These are phyloP conservation scores for Madurella fahalii DNA, from an alignment of 2,329 filamentous ascomycete species.

Conservation along the genomic window DNA sequence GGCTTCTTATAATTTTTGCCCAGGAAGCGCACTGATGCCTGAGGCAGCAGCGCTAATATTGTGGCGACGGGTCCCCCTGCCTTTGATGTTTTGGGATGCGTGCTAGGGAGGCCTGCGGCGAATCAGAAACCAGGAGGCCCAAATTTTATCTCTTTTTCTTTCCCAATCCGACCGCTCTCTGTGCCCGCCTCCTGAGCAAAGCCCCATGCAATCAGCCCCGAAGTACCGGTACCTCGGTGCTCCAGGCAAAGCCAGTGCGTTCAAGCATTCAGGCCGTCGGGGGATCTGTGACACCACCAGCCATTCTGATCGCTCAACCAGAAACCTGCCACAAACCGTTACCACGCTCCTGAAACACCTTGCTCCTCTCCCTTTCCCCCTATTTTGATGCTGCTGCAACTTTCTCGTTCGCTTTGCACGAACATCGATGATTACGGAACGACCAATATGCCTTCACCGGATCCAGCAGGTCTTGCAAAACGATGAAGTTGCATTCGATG, in stretches of 20 bases:
- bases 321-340: conserved; percentile 5
- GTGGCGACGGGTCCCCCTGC: conserved; percentile 42
- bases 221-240: conserved; percentile 23
- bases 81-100: conserved; percentile 36
- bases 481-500: neutral
- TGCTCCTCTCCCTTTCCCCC: neutral
- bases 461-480: neutral
- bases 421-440: neutral
- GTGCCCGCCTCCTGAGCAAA: conserved; percentile 16
- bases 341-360: conserved; percentile 16
- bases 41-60: conserved; percentile 40
- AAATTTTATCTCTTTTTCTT: conserved; percentile 41
- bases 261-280: conserved; percentile 5
- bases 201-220: conserved; percentile 8
- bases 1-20: conserved; percentile 54
- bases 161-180: conserved; percentile 25
- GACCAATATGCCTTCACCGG: neutral
- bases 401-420: neutral
- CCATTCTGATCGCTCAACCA: conserved; percentile 9
- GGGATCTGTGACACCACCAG: conserved; percentile 1
- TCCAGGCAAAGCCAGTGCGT: conserved; percentile 9
- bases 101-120: conserved; percentile 33
- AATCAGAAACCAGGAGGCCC: conserved; percentile 35
- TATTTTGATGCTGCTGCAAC: conserved; percentile 1
- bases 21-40: conserved; percentile 28